Conservation (phyloP, 495 filamentous ascomycete species). For the Neurospora africana region DNA sequence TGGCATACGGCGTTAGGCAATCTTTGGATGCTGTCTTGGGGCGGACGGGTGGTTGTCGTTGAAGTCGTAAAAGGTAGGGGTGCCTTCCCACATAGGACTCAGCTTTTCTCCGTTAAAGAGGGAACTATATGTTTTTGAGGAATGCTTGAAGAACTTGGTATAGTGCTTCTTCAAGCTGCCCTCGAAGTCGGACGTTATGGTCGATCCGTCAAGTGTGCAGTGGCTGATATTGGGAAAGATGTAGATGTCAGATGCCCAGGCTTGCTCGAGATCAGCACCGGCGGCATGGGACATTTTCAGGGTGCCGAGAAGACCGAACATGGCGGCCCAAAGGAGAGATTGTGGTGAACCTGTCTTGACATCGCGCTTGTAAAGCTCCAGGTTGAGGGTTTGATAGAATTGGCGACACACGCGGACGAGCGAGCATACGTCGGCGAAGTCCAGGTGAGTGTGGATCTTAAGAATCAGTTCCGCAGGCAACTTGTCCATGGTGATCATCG, state of each 20-base stretch:
- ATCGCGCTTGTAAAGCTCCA: slow-evolving; percentile 4
- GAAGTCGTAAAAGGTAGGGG: background rate
- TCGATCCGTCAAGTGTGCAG: background rate
- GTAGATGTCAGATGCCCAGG: background rate
- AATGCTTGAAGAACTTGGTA: background rate
- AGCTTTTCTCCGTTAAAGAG: background rate
- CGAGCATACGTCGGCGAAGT: background rate
- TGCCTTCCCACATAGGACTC: background rate
- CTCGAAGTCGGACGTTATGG: background rate
- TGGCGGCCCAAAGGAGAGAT: slow-evolving; percentile 4
- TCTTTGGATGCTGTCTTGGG: too few species aligned
- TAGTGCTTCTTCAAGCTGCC: background rate
- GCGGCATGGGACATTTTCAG: background rate
- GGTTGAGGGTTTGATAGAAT: background rate
- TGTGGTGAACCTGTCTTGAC: background rate
- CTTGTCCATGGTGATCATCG: background rate
- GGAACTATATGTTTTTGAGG: background rate
- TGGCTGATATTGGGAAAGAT: background rate
- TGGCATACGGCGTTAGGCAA: background rate
- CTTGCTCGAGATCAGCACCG: slow-evolving; percentile 3
- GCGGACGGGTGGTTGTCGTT: background rate
- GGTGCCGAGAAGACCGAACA: background rate
- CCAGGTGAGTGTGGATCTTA: background rate
- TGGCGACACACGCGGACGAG: background rate
- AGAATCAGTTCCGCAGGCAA: slow-evolving; percentile 5